Conservation (phyloP, 1,139 yeast genomes). For the Pichia sp. region DNA sequence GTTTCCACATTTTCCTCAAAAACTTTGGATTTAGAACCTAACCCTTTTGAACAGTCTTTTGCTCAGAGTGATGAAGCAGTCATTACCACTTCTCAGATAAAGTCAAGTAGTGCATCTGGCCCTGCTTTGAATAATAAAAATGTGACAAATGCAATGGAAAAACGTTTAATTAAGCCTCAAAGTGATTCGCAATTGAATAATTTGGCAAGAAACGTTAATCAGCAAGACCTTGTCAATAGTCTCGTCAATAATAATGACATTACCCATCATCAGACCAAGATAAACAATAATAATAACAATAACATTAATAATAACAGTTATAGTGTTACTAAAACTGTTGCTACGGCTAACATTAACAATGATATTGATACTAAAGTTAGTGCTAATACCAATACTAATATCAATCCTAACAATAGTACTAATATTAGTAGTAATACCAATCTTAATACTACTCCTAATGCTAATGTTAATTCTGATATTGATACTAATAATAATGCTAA, state of each 20-base stretch:
- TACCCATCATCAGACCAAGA: conserved; percentile 3
- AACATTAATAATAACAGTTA: too few species aligned
- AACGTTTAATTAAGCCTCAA: conserved; percentile 10
- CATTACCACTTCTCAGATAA: background rate
- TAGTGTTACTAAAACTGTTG: too few species aligned
- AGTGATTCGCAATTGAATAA: conserved; percentile 12
- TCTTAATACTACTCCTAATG: too few species aligned
- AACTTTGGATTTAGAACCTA: conserved; percentile 60
- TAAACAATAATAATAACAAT: conserved; percentile 9
- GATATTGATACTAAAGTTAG: too few species aligned
- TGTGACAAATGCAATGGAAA: background rate
- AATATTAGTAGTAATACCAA: too few species aligned
- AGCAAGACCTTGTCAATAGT: conserved; percentile 1
- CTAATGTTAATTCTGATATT: too few species aligned
- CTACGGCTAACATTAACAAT: too few species aligned
- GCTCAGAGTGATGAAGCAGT: conserved; percentile 45
- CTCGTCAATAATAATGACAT: conserved; percentile 8
- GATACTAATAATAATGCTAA: too few species aligned
- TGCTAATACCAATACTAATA: too few species aligned
- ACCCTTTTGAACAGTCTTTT: conserved; percentile 92
- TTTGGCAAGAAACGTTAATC: conserved; percentile 1
- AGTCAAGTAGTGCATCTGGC: background rate
- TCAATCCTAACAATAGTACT: too few species aligned
- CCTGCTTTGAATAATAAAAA: conserved; percentile 9
- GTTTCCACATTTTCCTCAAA: conserved; percentile 7